These are phyloP conservation scores for Candida xyloterini DNA, from an alignment of 805 yeast species.

Conservation along the genomic window DNA sequence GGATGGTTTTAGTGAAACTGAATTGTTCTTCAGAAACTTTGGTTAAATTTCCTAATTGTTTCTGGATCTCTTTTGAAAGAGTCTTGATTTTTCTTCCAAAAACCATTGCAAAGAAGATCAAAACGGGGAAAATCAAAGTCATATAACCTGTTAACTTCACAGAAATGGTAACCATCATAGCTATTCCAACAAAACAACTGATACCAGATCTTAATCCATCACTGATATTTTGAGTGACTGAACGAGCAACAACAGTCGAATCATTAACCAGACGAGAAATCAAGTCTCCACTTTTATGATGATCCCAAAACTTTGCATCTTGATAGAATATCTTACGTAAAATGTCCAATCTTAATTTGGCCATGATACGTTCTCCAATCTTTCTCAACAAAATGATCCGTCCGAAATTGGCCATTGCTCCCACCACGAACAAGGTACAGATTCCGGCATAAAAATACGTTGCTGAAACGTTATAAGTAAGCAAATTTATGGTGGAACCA, in stretches of 20 bases:
- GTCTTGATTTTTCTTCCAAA: conserved; percentile 79
- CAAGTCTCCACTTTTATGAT: conserved; percentile 86
- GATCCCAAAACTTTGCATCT: conserved; percentile 86
- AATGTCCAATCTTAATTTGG: conserved; percentile 74
- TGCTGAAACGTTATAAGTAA: conserved; percentile 55
- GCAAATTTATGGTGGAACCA: conserved; percentile 20
- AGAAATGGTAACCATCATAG: conserved; percentile 89
- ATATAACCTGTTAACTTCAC: conserved; percentile 79
- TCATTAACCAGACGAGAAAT: conserved; percentile 86
- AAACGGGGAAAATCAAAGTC: conserved; percentile 78
- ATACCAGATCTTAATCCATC: conserved; percentile 88
- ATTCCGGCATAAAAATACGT: conserved; percentile 62
- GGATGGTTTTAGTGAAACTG: conserved; percentile 81
- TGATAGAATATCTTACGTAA: conserved; percentile 76
- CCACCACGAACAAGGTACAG: conserved; percentile 61
- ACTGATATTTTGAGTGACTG: conserved; percentile 83
- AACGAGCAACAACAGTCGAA: conserved; percentile 80
- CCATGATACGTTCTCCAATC: conserved; percentile 85
- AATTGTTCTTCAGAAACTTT: conserved; percentile 91
- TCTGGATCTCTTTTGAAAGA: conserved; percentile 74
- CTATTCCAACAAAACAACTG: conserved; percentile 80
- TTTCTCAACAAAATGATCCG: conserved; percentile 71
- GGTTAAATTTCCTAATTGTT: conserved; percentile 79
- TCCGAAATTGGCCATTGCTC: conserved; percentile 78
- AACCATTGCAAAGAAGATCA: conserved; percentile 71